These are phyloP conservation scores for Leccinum fibrillosum DNA, from an alignment of 768 basidiomycete species.

Conservation along the genomic window DNA sequence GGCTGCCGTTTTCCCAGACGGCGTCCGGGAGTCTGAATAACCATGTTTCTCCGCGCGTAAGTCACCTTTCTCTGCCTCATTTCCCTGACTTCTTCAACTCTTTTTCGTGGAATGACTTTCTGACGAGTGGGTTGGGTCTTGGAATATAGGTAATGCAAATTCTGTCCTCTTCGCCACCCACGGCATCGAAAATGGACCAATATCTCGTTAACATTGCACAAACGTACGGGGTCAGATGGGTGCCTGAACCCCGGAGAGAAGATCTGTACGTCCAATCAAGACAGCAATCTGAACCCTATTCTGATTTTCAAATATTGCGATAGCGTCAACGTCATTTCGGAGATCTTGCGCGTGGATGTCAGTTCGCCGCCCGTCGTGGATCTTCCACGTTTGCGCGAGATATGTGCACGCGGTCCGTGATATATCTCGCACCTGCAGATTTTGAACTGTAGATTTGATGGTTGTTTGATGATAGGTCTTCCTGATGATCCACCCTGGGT, in stretches of 20 bases:
- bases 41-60: slow-evolving; percentile 52
- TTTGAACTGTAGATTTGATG: not conserved
- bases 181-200: slow-evolving; percentile 52
- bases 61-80: slow-evolving; percentile 1
- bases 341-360: slow-evolving; percentile 48
- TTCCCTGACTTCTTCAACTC: not conserved
- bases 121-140: not conserved
- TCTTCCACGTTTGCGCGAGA: slow-evolving; percentile 47
- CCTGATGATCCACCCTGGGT: slow-evolving; percentile 75
- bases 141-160: slow-evolving; percentile 47
- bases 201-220: slow-evolving; percentile 54
- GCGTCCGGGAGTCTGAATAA: slow-evolving; percentile 48
- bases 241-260: slow-evolving; percentile 55
- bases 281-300: not conserved
- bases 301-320: not conserved
- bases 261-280: slow-evolving; percentile 48
- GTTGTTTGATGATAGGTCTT: slow-evolving; percentile 45
- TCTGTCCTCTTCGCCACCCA: slow-evolving; percentile 50
- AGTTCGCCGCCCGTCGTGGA: slow-evolving; percentile 50
- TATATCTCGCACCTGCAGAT: not conserved
- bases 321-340: slow-evolving; percentile 57
- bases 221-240: slow-evolving; percentile 55
- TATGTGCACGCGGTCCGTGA: slow-evolving; percentile 60
- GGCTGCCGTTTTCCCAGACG: slow-evolving; percentile 54
- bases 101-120: not conserved